phyloP scores from a whole-genome alignment of 768 basidiomycete species.

The Trametes maxima region DNA sequence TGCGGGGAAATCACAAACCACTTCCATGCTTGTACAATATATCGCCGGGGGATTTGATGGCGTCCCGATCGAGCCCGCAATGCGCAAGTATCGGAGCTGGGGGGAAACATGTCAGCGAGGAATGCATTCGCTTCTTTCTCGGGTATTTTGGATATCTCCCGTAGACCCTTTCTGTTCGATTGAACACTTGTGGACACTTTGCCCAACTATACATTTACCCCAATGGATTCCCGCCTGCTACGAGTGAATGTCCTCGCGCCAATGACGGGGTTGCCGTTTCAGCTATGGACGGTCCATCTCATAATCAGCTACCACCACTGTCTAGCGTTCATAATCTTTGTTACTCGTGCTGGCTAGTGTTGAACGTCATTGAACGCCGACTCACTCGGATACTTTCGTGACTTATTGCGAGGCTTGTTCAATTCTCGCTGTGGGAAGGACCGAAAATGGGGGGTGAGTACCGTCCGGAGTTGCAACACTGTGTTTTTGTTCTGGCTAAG shows the following conservation, averaged over 20 bases:
- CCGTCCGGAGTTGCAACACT: too few species aligned
- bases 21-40: slow-evolving; percentile 70
- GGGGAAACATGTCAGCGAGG: slow-evolving; percentile 68
- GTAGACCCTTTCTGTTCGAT: not conserved
- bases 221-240: slow-evolving; percentile 86
- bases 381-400: too few species aligned
- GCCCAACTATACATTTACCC: slow-evolving; percentile 82
- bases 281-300: too few species aligned
- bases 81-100: slow-evolving; percentile 87
- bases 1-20: slow-evolving; percentile 46
- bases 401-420: too few species aligned
- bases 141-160: slow-evolving; percentile 49
- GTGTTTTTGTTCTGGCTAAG: too few species aligned
- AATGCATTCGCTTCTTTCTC: slow-evolving; percentile 76
- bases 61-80: slow-evolving; percentile 67
- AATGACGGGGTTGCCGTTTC: slow-evolving; percentile 53
- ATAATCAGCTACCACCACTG: too few species aligned
- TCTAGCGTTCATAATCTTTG: too few species aligned
- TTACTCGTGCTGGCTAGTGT: too few species aligned
- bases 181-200: slow-evolving; percentile 42
- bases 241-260: slow-evolving; percentile 83
- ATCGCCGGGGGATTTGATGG: slow-evolving; percentile 75
- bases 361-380: too few species aligned
- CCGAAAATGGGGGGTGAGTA: too few species aligned
- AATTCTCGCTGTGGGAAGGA: too few species aligned